These are phyloP conservation scores for Pythium vanterpoolii DNA, from an alignment of 352 stramenopile species.

Conservation along the genomic window DNA sequence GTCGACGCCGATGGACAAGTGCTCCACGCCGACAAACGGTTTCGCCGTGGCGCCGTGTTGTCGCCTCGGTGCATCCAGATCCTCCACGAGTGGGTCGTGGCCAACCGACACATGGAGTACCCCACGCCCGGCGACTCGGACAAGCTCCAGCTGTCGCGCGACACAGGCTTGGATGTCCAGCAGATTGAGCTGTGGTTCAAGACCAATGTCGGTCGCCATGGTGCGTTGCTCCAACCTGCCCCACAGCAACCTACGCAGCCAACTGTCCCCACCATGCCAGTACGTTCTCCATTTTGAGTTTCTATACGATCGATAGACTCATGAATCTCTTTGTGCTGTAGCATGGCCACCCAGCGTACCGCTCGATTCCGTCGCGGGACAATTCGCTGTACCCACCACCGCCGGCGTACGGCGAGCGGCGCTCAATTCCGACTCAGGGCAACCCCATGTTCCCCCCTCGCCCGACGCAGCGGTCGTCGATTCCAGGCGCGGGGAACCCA, in stretches of 20 bases:
- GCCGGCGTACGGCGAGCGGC: slow-evolving; percentile 44
- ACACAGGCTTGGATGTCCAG: slow-evolving; percentile 71
- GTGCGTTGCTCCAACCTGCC: slow-evolving; percentile 8
- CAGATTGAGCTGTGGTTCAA: slow-evolving; percentile 87
- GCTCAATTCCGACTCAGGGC: slow-evolving; percentile 58
- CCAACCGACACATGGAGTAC: slow-evolving; percentile 58
- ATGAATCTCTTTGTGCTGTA: slow-evolving; percentile 2
- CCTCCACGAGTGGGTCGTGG: slow-evolving; percentile 75
- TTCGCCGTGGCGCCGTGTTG: slow-evolving; percentile 41
- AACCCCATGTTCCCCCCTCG: slow-evolving; percentile 75
- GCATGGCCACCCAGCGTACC: slow-evolving; percentile 26
- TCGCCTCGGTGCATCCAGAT: slow-evolving; percentile 74
- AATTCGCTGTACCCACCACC: slow-evolving; percentile 61
- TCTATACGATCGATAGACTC: not conserved
- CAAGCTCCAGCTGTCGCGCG: slow-evolving; percentile 68
- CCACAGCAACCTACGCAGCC: not conserved
- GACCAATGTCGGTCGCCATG: slow-evolving; percentile 67
- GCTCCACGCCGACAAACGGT: slow-evolving; percentile 38
- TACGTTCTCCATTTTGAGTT: not conserved
- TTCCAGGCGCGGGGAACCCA: slow-evolving; percentile 44
- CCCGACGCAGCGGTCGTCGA: slow-evolving; percentile 38
- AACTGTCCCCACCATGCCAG: not conserved
- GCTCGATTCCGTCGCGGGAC: slow-evolving; percentile 55
- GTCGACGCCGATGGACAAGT: slow-evolving; percentile 18
- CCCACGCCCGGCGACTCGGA: slow-evolving; percentile 61